These are phyloP conservation scores for Shiraia sp. DNA, from an alignment of 2,329 filamentous ascomycete genomes.

Conservation along the genomic window DNA sequence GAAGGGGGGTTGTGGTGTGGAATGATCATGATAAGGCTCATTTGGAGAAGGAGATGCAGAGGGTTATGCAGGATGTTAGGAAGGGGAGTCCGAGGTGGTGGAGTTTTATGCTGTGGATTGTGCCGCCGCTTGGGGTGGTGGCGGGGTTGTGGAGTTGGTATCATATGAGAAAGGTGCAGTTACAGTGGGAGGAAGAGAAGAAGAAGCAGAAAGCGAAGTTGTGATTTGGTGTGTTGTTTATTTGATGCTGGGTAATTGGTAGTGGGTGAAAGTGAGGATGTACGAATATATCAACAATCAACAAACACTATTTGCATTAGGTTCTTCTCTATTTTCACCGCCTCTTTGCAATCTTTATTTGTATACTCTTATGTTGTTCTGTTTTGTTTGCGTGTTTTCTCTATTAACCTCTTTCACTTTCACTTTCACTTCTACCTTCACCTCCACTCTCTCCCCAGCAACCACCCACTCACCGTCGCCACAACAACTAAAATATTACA, in stretches of 20 bases:
- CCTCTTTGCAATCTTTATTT: too few species aligned
- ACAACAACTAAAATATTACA: constrained; percentile 3
- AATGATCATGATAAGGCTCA: constrained; percentile 80
- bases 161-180: constrained; percentile 71
- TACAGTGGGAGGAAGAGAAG: constrained; percentile 67
- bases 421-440: constrained; percentile 9
- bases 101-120: constrained; percentile 70
- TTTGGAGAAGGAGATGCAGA: constrained; percentile 67
- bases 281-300: constrained; percentile 17
- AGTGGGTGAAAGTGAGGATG: constrained; percentile 12
- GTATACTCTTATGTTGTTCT: too few species aligned
- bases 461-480: neutral
- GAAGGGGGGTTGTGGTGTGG: constrained; percentile 79
- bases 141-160: constrained; percentile 73
- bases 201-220: constrained; percentile 63
- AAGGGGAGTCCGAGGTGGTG: constrained; percentile 76
- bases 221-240: constrained; percentile 34
- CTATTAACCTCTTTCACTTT: neutral
- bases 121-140: constrained; percentile 73
- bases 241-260: constrained; percentile 1
- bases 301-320: too few species aligned
- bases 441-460: too few species aligned
- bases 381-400: neutral
- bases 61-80: constrained; percentile 66
- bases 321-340: too few species aligned